Conservation (phyloP, 495 filamentous ascomycete species). For the Glarea lozoyensis region DNA sequence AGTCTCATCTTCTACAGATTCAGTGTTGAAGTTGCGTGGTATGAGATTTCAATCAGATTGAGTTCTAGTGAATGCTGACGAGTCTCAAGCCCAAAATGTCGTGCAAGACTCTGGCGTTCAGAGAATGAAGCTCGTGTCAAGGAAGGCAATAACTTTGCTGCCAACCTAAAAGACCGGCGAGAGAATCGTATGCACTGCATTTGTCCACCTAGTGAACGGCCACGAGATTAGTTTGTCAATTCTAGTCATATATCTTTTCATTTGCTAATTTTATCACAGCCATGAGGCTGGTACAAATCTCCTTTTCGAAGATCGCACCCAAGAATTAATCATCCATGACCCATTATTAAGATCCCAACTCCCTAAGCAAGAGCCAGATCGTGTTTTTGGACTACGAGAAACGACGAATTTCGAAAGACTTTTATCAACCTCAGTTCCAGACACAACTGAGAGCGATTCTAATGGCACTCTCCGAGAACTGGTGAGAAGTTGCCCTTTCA, state of each 20-base stretch:
- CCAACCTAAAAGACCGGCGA: conserved; percentile 7
- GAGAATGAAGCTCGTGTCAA: conserved; percentile 12
- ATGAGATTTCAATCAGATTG: not conserved
- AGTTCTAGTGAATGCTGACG: not conserved
- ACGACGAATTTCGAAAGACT: conserved; percentile 10
- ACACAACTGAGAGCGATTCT: conserved; percentile 1
- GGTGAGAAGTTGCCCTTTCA: conserved; percentile 13
- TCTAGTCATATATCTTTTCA: not conserved
- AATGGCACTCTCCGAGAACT: conserved; percentile 7
- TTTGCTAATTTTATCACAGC: conserved; percentile 4
- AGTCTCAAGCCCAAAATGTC: conserved; percentile 11
- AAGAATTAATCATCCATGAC: conserved; percentile 12
- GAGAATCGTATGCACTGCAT: conserved; percentile 12
- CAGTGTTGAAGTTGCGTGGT: conserved; percentile 14
- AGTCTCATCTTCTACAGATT: conserved; percentile 10
- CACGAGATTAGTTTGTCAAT: conserved; percentile 11
- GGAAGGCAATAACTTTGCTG: not conserved
- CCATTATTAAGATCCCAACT: conserved; percentile 8
- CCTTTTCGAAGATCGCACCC: conserved; percentile 9
- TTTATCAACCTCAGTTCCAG: conserved; percentile 6
- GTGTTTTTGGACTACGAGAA: conserved; percentile 13
- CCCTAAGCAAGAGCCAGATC: conserved; percentile 15
- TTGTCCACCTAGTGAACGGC: conserved; percentile 7
- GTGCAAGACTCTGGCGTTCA: conserved; percentile 12
- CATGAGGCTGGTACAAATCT: conserved; percentile 11